A percentile compares a stretch with the other conserved stretches of the same genome.
Evolutionary conservation across 192 early-diverging fungal species (phyloP).

Genomic region (Umbelopsis vinacea): DNA sequence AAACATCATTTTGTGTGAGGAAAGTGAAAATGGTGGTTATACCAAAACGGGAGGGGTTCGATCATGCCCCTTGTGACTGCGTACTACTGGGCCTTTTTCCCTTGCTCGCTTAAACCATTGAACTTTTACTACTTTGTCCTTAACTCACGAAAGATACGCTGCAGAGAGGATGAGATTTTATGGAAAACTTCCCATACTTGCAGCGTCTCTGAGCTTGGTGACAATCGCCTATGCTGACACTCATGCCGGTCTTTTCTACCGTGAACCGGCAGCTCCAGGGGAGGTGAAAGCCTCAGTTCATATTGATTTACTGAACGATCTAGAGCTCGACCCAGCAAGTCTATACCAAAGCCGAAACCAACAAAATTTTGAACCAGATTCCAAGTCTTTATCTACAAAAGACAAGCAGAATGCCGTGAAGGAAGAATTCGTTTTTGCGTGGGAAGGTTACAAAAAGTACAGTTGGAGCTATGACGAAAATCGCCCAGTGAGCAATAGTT

Average conservation of each 20-base stretch:
- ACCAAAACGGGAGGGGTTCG: background rate
- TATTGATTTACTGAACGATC: background rate
- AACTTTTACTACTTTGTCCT: background rate
- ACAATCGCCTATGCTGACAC: background rate
- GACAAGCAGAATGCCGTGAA: constrained; percentile 57
- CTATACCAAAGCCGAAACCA: background rate
- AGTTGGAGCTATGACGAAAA: constrained; percentile 85
- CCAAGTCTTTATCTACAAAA: background rate
- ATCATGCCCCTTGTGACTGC: constrained; percentile 1
- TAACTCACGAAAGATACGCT: background rate
- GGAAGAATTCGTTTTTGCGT: constrained; percentile 66
- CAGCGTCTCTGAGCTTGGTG: background rate
- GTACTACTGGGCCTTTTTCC: background rate
- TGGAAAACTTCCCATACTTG: background rate
- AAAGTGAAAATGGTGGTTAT: no score
- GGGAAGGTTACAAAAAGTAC: constrained; percentile 77
- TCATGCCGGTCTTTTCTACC: background rate
- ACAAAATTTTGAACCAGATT: background rate
- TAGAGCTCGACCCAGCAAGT: background rate
- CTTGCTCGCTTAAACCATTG: background rate
- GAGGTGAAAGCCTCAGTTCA: background rate
- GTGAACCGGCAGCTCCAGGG: background rate
- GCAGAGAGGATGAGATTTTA: background rate
- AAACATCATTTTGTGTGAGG: no score
- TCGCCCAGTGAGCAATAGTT: constrained; percentile 40